Base-by-base conservation (phyloP, 257 asterid genomes). In the Datura wrightii region DNA sequence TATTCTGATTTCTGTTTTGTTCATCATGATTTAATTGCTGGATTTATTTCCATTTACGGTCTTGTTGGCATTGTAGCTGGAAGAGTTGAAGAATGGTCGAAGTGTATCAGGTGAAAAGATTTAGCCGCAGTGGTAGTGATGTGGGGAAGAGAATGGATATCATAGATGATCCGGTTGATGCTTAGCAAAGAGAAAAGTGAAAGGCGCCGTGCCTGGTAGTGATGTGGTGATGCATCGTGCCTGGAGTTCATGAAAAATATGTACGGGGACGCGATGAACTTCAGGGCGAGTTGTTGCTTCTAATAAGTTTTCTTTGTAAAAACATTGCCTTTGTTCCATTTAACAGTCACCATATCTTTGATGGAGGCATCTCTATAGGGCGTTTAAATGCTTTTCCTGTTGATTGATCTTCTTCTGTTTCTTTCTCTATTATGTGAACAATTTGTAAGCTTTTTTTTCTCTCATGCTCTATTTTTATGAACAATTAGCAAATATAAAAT, bases 211-310 rank as follows among this genome's bases (percentile, higher is more conserved):
- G n/a, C n/a, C n/a, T 82, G 88, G 58, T 41, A 79, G 10, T 44
- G 84, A 53, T 42, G 59, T 67, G 83, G 83, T 19, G 56, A 97
- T 97, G 99, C 69, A 89, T 84, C 98, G 95, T 78, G 99, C 99
- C 16, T 97, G 98, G 98, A 90, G 92, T 90, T 95, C 99, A 78
- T 86, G 99, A 92, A 90, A 97, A 91, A 85, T 94, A 95, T 89
- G 98, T 98, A 41, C 95, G 99, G 99, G 99, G 99, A 59, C 95
- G 93, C 84, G 99, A 97, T 90, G 99, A 97, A 87, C 98, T 97
- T 86, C 98, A 95, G 98, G 99, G 95, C 13, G 81, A 79, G 24
- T 82, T 84, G 41, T 65, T 50, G 50, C 58, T 44, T 10, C 50
- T 14, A 65, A 55, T 63, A 63, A 80, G 16, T 63, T 31, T 36